Evolutionary conservation across 1,284 basidiomycete genomes (phyloP), one percentile per base, ranked within the genome.

Genomic region (Rhodotorula sp.): DNA sequence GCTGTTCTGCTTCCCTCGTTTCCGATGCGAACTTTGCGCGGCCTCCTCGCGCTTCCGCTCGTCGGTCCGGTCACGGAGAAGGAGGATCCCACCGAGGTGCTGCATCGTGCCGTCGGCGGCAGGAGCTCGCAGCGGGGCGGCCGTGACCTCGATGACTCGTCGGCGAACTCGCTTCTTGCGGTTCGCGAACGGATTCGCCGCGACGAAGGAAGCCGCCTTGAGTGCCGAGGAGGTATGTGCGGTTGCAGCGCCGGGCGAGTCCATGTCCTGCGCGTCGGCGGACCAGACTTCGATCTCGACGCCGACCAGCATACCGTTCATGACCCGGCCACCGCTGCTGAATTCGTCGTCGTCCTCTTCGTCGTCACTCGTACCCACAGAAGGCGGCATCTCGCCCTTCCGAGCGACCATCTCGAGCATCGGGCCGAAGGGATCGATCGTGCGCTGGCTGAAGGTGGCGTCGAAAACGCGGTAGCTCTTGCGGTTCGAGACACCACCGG

Each of bases 401-500:
- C 76, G 68, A 6, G 71, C 69, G 29, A 53, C 56, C 54, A 72
- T 60, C 29, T 77, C 76, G 49, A 75, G 65, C 14, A 77, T 51
- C 17, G 70, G 60, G 48, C 75, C 76, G 62, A 77, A 70, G 1
- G 72, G 72, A 42, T 77, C 76, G 53, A 75, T 68, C 42, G 68
- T 68, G 48, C 76, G 66, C 60, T 70, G 68, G 24, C 67, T 66
- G 64, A 77, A 77, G 6, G 67, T 48, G 15, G 65, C 37, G 59
- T 77, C 76, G 57, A 63, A 77, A 12, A 75, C 69, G 59, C 67
- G 70, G 60, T 73, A 76, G n/a, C 73, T 73, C 62, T 76, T 76
- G 14, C 66, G 56, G 44, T 60, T 56, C 1, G 37, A 60, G 49
- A 64, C 53, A 14, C 67, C 67, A 14, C 70, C 70, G 1, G 66